Conservation (phyloP, 305 asterid genomes). For the Lippia alba region DNA sequence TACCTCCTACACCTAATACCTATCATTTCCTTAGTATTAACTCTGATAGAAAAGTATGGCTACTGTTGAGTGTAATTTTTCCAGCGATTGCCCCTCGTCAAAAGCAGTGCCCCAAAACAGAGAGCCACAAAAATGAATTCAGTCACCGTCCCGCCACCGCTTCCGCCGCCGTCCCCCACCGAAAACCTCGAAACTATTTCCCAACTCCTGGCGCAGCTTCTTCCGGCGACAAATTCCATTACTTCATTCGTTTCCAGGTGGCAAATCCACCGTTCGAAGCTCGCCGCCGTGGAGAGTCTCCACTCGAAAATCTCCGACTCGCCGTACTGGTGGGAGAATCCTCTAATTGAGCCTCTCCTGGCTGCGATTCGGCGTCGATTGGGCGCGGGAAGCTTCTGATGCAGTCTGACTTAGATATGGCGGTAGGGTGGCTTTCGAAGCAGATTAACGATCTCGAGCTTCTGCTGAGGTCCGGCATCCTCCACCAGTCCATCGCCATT, state of each 20-base stretch:
- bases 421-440: conserved; percentile 75
- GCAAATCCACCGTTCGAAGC: conserved; percentile 73
- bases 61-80: no score
- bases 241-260: conserved; percentile 64
- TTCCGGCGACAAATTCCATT: conserved; percentile 56
- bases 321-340: conserved; percentile 74
- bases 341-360: conserved; percentile 57
- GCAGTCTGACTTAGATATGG: conserved; percentile 97
- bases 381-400: conserved; percentile 80
- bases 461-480: conserved; percentile 83
- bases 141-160: conserved; percentile 43
- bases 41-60: no score
- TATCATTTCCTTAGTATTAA: no score
- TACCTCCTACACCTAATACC: no score
- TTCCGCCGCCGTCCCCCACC: conserved; percentile 45
- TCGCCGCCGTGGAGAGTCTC: conserved; percentile 47
- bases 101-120: no score
- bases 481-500: conserved; percentile 86
- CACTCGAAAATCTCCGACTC: conserved; percentile 58
- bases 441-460: conserved; percentile 76
- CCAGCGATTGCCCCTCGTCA: no score
- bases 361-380: conserved; percentile 51
- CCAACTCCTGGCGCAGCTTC: conserved; percentile 45
- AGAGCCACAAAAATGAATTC: conserved; percentile 36
- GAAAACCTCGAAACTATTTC: conserved; percentile 45